Percentiles rank a stretch among this genome's conserved stretches.
Evolutionary conservation across 1,139 yeast genomes (phyloP).

Genomic region (Chernovozyma sophiae-reginae): DNA sequence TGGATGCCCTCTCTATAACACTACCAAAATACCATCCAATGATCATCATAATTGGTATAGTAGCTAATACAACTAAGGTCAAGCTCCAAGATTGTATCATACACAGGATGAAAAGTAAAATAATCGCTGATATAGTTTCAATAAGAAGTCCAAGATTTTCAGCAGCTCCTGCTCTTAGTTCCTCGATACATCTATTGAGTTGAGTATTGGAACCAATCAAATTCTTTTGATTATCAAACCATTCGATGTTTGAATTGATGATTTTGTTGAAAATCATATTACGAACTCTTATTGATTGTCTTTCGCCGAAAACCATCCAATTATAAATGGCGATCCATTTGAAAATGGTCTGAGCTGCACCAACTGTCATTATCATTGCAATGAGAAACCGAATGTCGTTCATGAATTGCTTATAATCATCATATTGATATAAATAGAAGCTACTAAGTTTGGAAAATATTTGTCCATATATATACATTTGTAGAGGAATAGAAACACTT

Average conservation of each 20-base stretch:
- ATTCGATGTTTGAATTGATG: conserved; percentile 36
- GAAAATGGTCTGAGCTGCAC: conserved; percentile 47
- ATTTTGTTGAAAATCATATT: conserved; percentile 27
- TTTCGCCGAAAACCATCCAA: conserved; percentile 76
- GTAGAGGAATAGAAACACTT: conserved; percentile 57
- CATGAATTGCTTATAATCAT: conserved; percentile 30
- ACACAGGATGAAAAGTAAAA: conserved; percentile 62
- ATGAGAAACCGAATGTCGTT: conserved; percentile 43
- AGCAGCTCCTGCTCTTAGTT: conserved; percentile 64
- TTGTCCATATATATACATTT: conserved; percentile 63
- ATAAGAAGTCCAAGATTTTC: conserved; percentile 59
- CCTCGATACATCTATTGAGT: conserved; percentile 74
- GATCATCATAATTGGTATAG: conserved; percentile 61
- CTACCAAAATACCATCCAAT: conserved; percentile 50
- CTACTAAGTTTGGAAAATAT: conserved; percentile 51
- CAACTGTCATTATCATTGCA: conserved; percentile 54
- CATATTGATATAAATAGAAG: conserved; percentile 27
- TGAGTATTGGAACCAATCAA: conserved; percentile 64
- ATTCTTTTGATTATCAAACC: conserved; percentile 58
- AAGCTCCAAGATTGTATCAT: conserved; percentile 80
- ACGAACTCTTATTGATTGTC: conserved; percentile 61
- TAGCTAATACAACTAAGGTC: conserved; percentile 68
- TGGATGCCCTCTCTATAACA: conserved; percentile 46
- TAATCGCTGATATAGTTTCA: conserved; percentile 48
- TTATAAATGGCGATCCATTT: conserved; percentile 53